These are phyloP conservation scores for Phytophthora podocarpi DNA, from an alignment of 352 stramenopile genomes.

Conservation along the genomic window DNA sequence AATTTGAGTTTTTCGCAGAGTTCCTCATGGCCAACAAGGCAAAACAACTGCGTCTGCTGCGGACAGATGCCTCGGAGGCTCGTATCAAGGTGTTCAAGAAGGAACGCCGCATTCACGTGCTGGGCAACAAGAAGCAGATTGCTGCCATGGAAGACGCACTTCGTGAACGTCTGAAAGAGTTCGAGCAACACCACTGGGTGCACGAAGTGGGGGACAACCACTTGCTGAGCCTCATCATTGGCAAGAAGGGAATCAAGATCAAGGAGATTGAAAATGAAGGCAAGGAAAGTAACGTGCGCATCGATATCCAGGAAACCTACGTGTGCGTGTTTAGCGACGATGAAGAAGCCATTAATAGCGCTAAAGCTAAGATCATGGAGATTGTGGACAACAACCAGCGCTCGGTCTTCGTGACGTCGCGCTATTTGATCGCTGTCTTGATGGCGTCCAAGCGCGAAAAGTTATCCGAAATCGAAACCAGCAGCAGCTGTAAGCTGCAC, in stretches of 20 bases:
- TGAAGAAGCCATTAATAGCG: constrained; percentile 46
- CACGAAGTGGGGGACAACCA: constrained; percentile 62
- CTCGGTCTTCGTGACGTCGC: constrained; percentile 66
- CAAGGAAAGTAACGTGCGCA: constrained; percentile 51
- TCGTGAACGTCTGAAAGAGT: constrained; percentile 55
- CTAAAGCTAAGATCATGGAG: constrained; percentile 60
- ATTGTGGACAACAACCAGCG: constrained; percentile 79
- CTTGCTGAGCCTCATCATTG: constrained; percentile 78
- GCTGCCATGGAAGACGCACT: constrained; percentile 66
- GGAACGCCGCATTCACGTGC: constrained; percentile 58
- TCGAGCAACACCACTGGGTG: constrained; percentile 65
- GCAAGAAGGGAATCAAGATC: constrained; percentile 82
- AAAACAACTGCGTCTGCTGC: constrained; percentile 66
- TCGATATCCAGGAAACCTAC: constrained; percentile 70
- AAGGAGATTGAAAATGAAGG: constrained; percentile 71
- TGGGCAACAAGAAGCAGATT: constrained; percentile 75
- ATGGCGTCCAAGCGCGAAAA: constrained; percentile 81
- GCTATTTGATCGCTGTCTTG: constrained; percentile 64
- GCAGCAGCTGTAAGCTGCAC: constrained; percentile 62
- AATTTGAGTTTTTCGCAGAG: constrained; percentile 81
- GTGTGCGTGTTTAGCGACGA: constrained; percentile 75
- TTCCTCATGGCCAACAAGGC: constrained; percentile 84
- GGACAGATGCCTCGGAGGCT: constrained; percentile 58
- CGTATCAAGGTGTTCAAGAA: constrained; percentile 78
- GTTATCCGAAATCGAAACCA: constrained; percentile 66